These are phyloP conservation scores for Filobasidium uniguttulatum DNA, from an alignment of 1,284 basidiomycete species.

Conservation along the genomic window DNA sequence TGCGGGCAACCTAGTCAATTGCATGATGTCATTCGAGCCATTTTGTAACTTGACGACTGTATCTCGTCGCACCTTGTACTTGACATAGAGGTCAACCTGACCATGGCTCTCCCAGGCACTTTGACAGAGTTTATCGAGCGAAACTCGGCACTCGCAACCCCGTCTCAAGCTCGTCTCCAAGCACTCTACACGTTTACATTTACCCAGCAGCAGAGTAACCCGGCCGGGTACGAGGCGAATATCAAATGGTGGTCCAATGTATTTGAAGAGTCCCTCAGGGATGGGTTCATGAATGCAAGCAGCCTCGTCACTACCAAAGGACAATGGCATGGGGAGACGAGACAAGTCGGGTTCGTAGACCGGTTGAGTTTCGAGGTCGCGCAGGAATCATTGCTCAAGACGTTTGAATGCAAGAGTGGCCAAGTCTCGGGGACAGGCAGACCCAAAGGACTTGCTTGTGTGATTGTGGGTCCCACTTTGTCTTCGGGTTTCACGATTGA, in stretches of 20 bases:
- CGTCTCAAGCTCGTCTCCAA: slow-evolving; percentile 48
- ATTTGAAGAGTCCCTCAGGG: slow-evolving; percentile 49
- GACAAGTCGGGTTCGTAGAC: slow-evolving; percentile 36
- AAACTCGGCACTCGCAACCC: slow-evolving; percentile 22
- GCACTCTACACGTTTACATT: slow-evolving; percentile 80
- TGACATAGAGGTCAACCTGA: no score
- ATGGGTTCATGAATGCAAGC: slow-evolving; percentile 46
- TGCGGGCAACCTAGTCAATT: no score
- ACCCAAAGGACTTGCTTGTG: slow-evolving; percentile 64
- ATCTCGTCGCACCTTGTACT: no score
- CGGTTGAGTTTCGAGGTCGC: slow-evolving; percentile 54
- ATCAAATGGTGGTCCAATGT: slow-evolving; percentile 74
- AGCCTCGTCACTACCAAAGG: no score
- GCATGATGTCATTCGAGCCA: no score
- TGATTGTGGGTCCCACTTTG: slow-evolving; percentile 50
- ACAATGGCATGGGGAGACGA: no score
- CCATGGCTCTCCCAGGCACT: background rate
- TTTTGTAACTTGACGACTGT: no score
- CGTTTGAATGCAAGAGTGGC: slow-evolving; percentile 50
- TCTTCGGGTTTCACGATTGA: slow-evolving; percentile 3
- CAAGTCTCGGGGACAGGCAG: slow-evolving; percentile 42
- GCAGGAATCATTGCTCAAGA: slow-evolving; percentile 44
- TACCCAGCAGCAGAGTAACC: slow-evolving; percentile 67
- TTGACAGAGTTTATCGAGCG: background rate
- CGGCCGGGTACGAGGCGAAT: slow-evolving; percentile 63